Conservation (phyloP, 306 rosid genomes). For the Cucurbita pepo region DNA sequence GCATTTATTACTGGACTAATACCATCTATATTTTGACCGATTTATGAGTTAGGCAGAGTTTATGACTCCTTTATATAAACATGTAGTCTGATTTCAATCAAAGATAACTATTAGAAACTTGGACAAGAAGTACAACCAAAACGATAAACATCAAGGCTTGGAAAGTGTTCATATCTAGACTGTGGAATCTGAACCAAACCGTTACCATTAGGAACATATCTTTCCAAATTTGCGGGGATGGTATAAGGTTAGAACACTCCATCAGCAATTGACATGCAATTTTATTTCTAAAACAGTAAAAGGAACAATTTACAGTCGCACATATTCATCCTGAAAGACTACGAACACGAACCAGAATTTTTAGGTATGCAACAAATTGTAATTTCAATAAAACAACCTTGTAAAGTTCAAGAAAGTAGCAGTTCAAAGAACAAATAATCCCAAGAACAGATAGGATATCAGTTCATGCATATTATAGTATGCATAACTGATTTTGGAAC, state of each 20-base stretch:
- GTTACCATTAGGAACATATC: not conserved
- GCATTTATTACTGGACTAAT: not conserved
- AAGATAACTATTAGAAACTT: not conserved
- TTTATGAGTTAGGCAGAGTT: not conserved
- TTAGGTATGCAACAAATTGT: not conserved
- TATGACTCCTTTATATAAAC: not conserved
- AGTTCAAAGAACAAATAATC: not conserved
- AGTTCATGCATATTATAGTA: not conserved
- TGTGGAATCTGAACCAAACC: not conserved
- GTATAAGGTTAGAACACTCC: not conserved
- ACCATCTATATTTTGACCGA: not conserved
- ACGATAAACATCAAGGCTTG: not conserved
- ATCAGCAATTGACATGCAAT: not conserved
- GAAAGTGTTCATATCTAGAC: not conserved
- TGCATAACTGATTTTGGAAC: not conserved
- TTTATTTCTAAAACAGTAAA: not conserved
- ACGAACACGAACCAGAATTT: not conserved
- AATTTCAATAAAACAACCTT: not conserved
- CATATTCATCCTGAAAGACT: not conserved
- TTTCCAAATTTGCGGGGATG: not conserved
- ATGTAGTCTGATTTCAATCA: not conserved
- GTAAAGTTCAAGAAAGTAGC: not conserved
- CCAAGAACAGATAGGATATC: not conserved
- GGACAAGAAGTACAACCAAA: not conserved
- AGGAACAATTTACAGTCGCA: not conserved